Evolutionary conservation across 768 basidiomycete genomes (phyloP).

Genomic region (Naematelia encephala): DNA sequence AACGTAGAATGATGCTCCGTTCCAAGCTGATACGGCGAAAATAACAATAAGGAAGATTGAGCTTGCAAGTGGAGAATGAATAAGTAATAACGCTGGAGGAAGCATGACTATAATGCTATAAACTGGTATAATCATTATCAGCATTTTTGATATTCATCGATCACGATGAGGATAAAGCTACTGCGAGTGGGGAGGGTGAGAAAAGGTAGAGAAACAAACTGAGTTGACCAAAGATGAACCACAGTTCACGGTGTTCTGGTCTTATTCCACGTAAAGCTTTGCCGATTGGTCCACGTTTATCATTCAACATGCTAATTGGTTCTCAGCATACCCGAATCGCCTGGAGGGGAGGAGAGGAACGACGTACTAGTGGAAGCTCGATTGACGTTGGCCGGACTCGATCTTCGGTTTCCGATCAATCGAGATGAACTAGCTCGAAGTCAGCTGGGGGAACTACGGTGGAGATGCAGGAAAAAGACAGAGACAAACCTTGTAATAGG

Average conservation of each 20-base stretch:
- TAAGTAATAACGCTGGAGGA: conserved; percentile 77
- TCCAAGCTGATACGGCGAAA: conserved; percentile 87
- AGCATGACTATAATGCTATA: conserved; percentile 83
- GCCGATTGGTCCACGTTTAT: conserved; percentile 81
- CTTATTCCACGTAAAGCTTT: conserved; percentile 62
- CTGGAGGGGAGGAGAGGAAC: too few relatives aligned
- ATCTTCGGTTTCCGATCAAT: conserved; percentile 86
- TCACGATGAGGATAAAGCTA: too few relatives aligned
- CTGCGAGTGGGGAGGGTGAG: too few relatives aligned
- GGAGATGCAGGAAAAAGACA: background rate
- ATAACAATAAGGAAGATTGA: conserved; percentile 72
- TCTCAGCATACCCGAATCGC: too few relatives aligned
- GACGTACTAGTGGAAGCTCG: conserved; percentile 69
- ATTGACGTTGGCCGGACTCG: conserved; percentile 82
- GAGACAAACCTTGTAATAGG: conserved; percentile 71
- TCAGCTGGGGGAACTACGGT: conserved; percentile 2
- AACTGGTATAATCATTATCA: conserved; percentile 53
- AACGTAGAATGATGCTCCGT: conserved; percentile 82
- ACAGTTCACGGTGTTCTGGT: conserved; percentile 62
- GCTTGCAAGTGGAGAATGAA: conserved; percentile 75
- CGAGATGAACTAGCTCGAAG: conserved; percentile 62
- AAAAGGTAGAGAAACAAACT: conserved; percentile 53
- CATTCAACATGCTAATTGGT: conserved; percentile 62
- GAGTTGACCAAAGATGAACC: conserved; percentile 83
- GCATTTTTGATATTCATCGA: too few relatives aligned